Conservation (phyloP, 495 filamentous ascomycete species). For the Staphylotrichum longicolle region DNA sequence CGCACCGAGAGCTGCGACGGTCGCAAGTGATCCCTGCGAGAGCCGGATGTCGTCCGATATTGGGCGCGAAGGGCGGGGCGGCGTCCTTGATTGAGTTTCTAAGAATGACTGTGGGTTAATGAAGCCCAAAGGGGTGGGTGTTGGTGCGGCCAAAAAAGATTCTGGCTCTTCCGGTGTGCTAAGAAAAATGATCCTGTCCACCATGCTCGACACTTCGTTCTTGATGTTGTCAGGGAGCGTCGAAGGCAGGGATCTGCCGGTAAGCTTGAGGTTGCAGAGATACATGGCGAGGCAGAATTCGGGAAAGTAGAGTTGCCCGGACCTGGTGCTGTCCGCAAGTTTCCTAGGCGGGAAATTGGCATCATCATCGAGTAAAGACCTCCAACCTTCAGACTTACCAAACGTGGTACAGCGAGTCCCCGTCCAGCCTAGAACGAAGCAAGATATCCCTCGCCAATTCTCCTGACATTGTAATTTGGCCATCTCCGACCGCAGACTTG, state of each 20-base stretch:
- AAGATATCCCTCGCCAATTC: slow-evolving; percentile 89
- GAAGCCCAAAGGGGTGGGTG: too few relatives aligned
- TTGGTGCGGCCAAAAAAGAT: background rate
- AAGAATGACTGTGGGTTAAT: too few relatives aligned
- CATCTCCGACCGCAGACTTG: slow-evolving; percentile 86
- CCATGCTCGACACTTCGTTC: slow-evolving; percentile 99
- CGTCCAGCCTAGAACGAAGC: slow-evolving; percentile 79
- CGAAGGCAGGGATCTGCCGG: slow-evolving; percentile 75
- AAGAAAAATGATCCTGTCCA: slow-evolving; percentile 93
- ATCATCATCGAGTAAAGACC: background rate
- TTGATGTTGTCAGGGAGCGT: slow-evolving; percentile 77
- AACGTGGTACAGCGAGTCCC: slow-evolving; percentile 77
- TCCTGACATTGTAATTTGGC: slow-evolving; percentile 79
- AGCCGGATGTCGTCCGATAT: too few relatives aligned
- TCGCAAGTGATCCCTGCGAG: too few relatives aligned
- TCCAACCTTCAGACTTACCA: slow-evolving; percentile 55
- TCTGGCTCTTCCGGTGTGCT: slow-evolving; percentile 73
- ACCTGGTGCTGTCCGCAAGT: slow-evolving; percentile 94
- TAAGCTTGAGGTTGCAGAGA: slow-evolving; percentile 89
- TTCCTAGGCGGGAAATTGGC: slow-evolving; percentile 55
- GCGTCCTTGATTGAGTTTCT: too few relatives aligned
- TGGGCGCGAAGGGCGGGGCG: too few relatives aligned
- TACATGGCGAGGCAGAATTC: slow-evolving; percentile 99
- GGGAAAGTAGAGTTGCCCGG: slow-evolving; percentile 93
- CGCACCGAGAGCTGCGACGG: too few relatives aligned